These are phyloP conservation scores for Xylariomycetidae sp. DNA, from an alignment of 2,329 filamentous ascomycete genomes.

Conservation along the genomic window DNA sequence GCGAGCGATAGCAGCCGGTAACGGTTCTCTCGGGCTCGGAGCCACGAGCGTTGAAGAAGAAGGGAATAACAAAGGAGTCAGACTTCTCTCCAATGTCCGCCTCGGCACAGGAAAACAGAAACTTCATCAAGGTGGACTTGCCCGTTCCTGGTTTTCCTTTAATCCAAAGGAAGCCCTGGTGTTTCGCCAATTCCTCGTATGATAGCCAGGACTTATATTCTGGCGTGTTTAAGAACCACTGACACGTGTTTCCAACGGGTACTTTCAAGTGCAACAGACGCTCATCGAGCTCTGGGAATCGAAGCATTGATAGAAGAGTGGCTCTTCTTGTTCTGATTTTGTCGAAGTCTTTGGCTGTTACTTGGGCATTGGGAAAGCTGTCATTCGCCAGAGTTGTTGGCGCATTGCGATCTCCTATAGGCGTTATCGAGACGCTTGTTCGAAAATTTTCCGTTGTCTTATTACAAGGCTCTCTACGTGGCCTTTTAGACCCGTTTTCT, in stretches of 20 bases:
- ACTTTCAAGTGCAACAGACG: no score
- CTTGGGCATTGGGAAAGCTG: no score
- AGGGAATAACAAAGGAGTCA: slow-evolving; percentile 9
- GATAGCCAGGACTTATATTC: slow-evolving; percentile 16
- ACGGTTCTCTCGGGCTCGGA: slow-evolving; percentile 14
- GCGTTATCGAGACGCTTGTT: no score
- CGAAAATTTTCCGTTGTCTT: no score
- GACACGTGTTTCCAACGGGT: slow-evolving; percentile 17
- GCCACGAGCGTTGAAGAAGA: slow-evolving; percentile 20
- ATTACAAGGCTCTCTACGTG: no score
- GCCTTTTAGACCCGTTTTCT: no score
- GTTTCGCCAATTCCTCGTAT: slow-evolving; percentile 1
- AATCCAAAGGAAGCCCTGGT: slow-evolving; percentile 24
- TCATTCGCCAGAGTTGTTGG: no score
- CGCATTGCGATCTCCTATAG: no score
- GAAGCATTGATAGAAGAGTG: no score
- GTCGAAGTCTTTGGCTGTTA: no score
- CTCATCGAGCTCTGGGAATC: no score
- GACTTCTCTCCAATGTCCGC: not conserved
- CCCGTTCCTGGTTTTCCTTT: slow-evolving; percentile 24
- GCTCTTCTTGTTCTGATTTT: no score
- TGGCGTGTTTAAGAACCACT: slow-evolving; percentile 16
- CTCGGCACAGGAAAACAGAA: slow-evolving; percentile 7
- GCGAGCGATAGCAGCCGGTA: slow-evolving; percentile 14
- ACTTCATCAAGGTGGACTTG: slow-evolving; percentile 22